Conservation (phyloP, 1,284 basidiomycete species). For the Sparassis latifolia region DNA sequence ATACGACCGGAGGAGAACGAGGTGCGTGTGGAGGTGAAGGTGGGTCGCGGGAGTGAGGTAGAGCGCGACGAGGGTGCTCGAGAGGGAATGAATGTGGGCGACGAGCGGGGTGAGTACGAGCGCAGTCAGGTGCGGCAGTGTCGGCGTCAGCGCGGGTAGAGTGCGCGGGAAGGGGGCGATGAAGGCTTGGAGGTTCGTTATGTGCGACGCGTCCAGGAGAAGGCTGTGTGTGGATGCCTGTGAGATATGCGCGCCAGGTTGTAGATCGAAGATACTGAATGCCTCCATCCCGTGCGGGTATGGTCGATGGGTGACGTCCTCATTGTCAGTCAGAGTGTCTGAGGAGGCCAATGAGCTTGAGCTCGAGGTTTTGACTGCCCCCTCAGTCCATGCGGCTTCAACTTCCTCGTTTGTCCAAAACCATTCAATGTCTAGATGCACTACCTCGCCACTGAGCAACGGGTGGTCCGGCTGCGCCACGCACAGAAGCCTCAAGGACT, state of each 20-base stretch:
- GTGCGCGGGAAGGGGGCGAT: conserved; percentile 47
- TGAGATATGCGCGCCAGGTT: conserved; percentile 43
- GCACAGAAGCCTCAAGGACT: conserved; percentile 56
- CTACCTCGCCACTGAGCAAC: conserved; percentile 30
- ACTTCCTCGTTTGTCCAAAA: conserved; percentile 57
- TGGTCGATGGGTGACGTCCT: conserved; percentile 5
- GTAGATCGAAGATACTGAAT: conserved; percentile 58
- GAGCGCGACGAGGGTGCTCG: conserved; percentile 50
- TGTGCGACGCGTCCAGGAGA: conserved; percentile 17
- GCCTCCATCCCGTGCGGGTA: conserved; percentile 30
- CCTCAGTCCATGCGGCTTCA: conserved; percentile 33
- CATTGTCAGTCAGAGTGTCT: background rate
- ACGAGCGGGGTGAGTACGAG: conserved; percentile 53
- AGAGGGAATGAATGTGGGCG: conserved; percentile 50
- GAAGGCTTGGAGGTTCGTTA: conserved; percentile 36
- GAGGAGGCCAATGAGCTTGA: background rate
- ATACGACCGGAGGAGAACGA: conserved; percentile 62
- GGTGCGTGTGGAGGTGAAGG: conserved; percentile 56
- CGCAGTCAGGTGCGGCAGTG: conserved; percentile 48
- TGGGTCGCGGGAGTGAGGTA: conserved; percentile 49
- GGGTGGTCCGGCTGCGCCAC: conserved; percentile 56
- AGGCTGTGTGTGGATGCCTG: background rate
- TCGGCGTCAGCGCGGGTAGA: conserved; percentile 60
- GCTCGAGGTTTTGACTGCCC: background rate
- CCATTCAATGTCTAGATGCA: conserved; percentile 45